phyloP scores from a whole-genome alignment of 2,329 filamentous ascomycete species.

The Seiridium unicorne region DNA sequence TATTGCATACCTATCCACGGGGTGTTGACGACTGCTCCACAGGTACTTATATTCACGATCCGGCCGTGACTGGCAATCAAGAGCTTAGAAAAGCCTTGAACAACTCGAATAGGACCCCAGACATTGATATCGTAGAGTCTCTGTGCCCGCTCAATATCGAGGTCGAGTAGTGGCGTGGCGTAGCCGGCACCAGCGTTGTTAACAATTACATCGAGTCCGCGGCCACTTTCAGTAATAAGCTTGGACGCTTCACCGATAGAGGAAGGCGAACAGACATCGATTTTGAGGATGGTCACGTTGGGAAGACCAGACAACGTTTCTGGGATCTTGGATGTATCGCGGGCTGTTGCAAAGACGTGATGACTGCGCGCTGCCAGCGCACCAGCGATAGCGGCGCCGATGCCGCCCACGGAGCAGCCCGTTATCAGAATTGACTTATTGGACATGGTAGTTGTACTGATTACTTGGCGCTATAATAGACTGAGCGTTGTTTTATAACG shows the following conservation, averaged over 20 bases:
- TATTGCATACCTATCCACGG: constrained; percentile 16
- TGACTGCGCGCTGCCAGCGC: background rate
- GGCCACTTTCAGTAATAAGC: background rate
- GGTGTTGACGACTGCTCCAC: constrained; percentile 23
- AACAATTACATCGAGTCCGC: constrained; percentile 21
- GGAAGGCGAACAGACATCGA: constrained; percentile 18
- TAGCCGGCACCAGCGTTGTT: constrained; percentile 23
- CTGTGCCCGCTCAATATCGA: constrained; percentile 10
- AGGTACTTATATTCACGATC: constrained; percentile 24
- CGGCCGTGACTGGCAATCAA: constrained; percentile 11
- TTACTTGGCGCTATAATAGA: too few species aligned
- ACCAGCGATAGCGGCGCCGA: constrained; percentile 19
- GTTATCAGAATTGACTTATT: constrained; percentile 7
- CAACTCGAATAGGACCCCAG: constrained; percentile 12
- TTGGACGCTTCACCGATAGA: constrained; percentile 13
- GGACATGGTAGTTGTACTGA: background rate
- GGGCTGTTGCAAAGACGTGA: constrained; percentile 19
- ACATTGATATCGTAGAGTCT: constrained; percentile 15
- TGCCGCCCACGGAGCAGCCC: constrained; percentile 16
- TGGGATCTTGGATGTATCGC: constrained; percentile 14
- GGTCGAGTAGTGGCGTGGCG: constrained; percentile 13
- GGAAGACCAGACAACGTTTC: background rate
- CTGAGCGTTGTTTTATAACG: too few species aligned
- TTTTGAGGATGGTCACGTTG: constrained; percentile 15
- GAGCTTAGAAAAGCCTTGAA: constrained; percentile 7